Conservation (phyloP, 2,329 filamentous ascomycete species). For the Penicillium sp. region DNA sequence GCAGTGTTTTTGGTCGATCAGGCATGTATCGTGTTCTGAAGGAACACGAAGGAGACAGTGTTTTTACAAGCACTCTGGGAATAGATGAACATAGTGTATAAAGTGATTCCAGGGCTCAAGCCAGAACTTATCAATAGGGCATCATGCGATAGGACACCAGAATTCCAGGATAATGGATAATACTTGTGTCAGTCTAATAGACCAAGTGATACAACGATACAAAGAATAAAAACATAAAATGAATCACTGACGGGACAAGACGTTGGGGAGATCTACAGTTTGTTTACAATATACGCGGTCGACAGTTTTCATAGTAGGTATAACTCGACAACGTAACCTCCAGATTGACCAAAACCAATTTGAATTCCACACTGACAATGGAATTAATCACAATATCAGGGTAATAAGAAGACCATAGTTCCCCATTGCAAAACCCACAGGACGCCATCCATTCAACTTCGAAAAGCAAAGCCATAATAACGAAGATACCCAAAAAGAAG, state of each 20-base stretch:
- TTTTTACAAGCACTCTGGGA: slow-evolving; percentile 59
- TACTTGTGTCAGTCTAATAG: neutral
- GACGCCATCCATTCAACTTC: slow-evolving; percentile 36
- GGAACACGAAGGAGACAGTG: slow-evolving; percentile 57
- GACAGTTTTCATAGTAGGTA: neutral
- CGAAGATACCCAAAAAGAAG: slow-evolving; percentile 13
- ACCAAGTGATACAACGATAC: neutral
- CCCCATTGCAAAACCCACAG: slow-evolving; percentile 35
- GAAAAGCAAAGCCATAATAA: slow-evolving; percentile 19
- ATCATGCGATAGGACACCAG: neutral
- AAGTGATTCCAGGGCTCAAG: neutral
- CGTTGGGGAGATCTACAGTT: neutral
- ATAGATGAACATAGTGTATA: slow-evolving; percentile 55
- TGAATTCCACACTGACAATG: slow-evolving; percentile 17
- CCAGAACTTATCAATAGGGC: neutral
- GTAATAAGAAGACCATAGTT: slow-evolving; percentile 21
- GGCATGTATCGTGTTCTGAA: slow-evolving; percentile 58
- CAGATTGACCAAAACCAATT: slow-evolving; percentile 12
- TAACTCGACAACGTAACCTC: neutral
- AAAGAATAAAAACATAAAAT: neutral
- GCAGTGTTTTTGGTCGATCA: neutral
- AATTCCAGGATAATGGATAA: neutral
- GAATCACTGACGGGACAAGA: neutral
- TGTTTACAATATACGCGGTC: neutral
- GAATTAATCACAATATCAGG: slow-evolving; percentile 10